A percentile compares a stretch with the other conserved stretches of the same genome.
phyloP scores from a whole-genome alignment of 2,329 filamentous ascomycete genomes.

The Apiospora arundinis region DNA sequence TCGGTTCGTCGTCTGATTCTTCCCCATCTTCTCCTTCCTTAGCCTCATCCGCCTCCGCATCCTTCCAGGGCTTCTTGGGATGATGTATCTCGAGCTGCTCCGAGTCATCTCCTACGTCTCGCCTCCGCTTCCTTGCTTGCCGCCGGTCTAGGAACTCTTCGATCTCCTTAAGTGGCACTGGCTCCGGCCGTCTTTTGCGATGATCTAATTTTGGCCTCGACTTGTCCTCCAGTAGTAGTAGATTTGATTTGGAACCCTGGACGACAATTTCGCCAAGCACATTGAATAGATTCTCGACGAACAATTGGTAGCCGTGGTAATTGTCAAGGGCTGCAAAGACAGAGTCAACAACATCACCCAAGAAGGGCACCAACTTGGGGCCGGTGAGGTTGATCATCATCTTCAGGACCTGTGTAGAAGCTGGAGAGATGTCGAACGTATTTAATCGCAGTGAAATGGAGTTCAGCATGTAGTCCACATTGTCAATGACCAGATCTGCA shows the following conservation, averaged over 20 bases:
- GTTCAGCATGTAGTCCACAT: conserved; percentile 96
- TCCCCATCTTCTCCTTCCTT: conserved; percentile 37
- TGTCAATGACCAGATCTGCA: conserved; percentile 82
- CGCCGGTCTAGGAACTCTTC: conserved; percentile 69
- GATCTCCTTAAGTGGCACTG: conserved; percentile 52
- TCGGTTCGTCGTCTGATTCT: conserved; percentile 44
- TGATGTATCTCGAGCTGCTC: conserved; percentile 36
- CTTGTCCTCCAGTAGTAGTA: conserved; percentile 53
- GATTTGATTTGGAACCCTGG: conserved; percentile 71
- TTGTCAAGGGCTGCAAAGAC: conserved; percentile 94
- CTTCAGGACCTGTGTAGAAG: conserved; percentile 85
- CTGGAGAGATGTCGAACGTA: conserved; percentile 88
- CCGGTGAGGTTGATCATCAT: conserved; percentile 96
- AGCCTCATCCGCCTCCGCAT: conserved; percentile 34
- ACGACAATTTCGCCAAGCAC: conserved; percentile 84
- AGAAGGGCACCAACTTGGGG: conserved; percentile 79
- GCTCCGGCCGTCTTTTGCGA: conserved; percentile 44
- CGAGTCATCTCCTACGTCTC: conserved; percentile 42
- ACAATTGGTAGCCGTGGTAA: conserved; percentile 88
- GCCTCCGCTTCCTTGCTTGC: conserved; percentile 48
- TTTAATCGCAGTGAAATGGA: conserved; percentile 89
- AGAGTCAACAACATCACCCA: conserved; percentile 89
- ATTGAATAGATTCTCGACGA: conserved; percentile 85
- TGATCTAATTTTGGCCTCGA: conserved; percentile 47
- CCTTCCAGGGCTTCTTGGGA: conserved; percentile 44